Evolutionary conservation across 352 stramenopile genomes (phyloP).

Genomic region (Aphanomyces cochlioides): DNA sequence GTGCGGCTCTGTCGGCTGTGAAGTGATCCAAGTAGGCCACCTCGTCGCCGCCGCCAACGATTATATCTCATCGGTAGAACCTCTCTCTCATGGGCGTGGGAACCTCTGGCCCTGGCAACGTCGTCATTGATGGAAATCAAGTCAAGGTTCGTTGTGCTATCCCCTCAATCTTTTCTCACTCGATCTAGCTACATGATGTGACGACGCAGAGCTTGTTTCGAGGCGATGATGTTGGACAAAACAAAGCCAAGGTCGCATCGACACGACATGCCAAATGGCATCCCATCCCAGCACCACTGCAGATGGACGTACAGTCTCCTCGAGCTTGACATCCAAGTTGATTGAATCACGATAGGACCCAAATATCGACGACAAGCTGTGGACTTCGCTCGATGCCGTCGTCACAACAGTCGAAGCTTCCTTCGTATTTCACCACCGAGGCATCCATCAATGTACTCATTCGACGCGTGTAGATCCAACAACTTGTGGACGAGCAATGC

Average conservation of each 20-base stretch:
- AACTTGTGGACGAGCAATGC: constrained; percentile 35
- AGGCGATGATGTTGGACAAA: neutral
- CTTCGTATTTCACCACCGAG: neutral
- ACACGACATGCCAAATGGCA: neutral
- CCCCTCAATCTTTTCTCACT: neutral
- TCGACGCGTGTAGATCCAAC: constrained; percentile 27
- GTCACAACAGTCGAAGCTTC: constrained; percentile 2
- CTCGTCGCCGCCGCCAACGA: neutral
- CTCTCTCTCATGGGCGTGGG: neutral
- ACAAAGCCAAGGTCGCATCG: neutral
- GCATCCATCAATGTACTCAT: neutral
- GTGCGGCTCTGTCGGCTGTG: constrained; percentile 30
- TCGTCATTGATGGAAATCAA: neutral
- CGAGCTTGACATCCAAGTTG: neutral
- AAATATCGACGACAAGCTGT: constrained; percentile 14
- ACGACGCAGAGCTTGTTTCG: constrained; percentile 5
- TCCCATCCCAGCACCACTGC: neutral
- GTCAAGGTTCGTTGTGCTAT: constrained; percentile 3
- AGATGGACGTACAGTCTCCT: constrained; percentile 1
- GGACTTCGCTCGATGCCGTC: neutral
- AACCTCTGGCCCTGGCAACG: neutral
- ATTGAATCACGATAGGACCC: neutral
- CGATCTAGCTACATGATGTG: constrained; percentile 25
- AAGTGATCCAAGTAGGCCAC: constrained; percentile 34
- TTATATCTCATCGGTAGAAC: constrained; percentile 27